Conservation (phyloP, 306 rosid genomes). For the Mimosa bimucronata region DNA sequence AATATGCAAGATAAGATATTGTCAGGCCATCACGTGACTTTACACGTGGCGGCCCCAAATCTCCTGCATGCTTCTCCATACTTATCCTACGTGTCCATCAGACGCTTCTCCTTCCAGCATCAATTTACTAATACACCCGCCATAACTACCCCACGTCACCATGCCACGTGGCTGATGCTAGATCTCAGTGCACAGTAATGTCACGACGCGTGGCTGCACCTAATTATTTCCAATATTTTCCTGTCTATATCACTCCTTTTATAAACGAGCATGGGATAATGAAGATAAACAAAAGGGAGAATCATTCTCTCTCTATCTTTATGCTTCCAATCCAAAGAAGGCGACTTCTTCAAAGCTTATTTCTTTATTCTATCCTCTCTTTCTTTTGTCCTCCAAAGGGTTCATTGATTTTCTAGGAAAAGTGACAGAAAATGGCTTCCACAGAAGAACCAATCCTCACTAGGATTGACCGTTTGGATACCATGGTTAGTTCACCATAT, state of each 20-base stretch:
- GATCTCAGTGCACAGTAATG: slow-evolving; percentile 4
- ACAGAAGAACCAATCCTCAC: slow-evolving; percentile 66
- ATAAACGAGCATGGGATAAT: background rate
- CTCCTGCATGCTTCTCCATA: slow-evolving; percentile 22
- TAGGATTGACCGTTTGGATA: slow-evolving; percentile 70
- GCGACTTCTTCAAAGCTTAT: background rate
- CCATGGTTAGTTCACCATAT: slow-evolving; percentile 48
- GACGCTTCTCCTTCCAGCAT: background rate
- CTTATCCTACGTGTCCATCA: slow-evolving; percentile 6
- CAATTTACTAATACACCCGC: background rate
- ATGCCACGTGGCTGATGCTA: slow-evolving; percentile 35
- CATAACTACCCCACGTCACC: slow-evolving; percentile 32
- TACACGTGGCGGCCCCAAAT: slow-evolving; percentile 38
- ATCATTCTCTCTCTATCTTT: background rate
- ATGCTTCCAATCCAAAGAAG: background rate
- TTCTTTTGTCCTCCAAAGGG: background rate
- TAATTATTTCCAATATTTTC: background rate
- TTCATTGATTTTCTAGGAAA: slow-evolving; percentile 39
- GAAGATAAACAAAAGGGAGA: background rate
- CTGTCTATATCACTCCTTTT: background rate
- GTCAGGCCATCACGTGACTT: slow-evolving; percentile 11
- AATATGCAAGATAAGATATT: background rate
- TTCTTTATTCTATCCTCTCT: background rate
- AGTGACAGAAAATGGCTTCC: slow-evolving; percentile 33
- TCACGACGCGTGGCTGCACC: slow-evolving; percentile 36